Conservation (phyloP, 2,329 filamentous ascomycete genomes). For the Hymenoscyphus repandus region DNA sequence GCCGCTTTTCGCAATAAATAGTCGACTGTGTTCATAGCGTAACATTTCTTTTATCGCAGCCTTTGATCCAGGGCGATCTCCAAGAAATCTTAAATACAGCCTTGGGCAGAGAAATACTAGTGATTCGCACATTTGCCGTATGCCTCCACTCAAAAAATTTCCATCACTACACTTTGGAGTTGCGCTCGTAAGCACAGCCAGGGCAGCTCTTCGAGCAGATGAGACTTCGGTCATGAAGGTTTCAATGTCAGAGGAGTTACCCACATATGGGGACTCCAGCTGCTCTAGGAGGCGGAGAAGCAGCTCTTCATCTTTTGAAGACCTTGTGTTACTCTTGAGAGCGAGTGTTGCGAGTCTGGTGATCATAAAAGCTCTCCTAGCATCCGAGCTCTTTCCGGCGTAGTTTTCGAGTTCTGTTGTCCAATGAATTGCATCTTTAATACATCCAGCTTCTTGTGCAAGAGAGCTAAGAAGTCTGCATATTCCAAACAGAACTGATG, state of each 20-base stretch:
- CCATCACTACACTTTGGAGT: constrained; percentile 8
- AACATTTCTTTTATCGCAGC: constrained; percentile 51
- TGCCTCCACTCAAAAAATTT: constrained; percentile 13
- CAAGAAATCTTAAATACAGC: constrained; percentile 57
- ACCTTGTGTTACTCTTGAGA: constrained; percentile 40
- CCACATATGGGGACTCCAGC: constrained; percentile 54
- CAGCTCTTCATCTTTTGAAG: constrained; percentile 37
- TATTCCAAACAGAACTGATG: constrained; percentile 22
- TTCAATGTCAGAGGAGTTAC: constrained; percentile 54
- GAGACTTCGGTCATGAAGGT: constrained; percentile 55
- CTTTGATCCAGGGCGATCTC: constrained; percentile 47
- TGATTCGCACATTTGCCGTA: constrained; percentile 43
- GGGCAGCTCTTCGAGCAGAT: constrained; percentile 47
- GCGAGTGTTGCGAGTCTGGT: constrained; percentile 51
- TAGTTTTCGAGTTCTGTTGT: constrained; percentile 37
- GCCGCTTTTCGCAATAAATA: constrained; percentile 42
- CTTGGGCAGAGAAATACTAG: constrained; percentile 55
- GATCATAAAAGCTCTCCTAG: constrained; percentile 41
- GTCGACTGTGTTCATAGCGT: constrained; percentile 56
- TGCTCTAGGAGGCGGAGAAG: constrained; percentile 46
- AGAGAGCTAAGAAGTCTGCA: constrained; percentile 48
- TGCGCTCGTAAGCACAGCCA: constrained; percentile 39
- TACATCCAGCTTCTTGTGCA: constrained; percentile 40
- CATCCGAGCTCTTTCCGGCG: constrained; percentile 24
- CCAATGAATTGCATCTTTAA: constrained; percentile 52